Evolutionary conservation across 306 rosid species (phyloP).

Genomic region (Trichosanthes cucumerina): DNA sequence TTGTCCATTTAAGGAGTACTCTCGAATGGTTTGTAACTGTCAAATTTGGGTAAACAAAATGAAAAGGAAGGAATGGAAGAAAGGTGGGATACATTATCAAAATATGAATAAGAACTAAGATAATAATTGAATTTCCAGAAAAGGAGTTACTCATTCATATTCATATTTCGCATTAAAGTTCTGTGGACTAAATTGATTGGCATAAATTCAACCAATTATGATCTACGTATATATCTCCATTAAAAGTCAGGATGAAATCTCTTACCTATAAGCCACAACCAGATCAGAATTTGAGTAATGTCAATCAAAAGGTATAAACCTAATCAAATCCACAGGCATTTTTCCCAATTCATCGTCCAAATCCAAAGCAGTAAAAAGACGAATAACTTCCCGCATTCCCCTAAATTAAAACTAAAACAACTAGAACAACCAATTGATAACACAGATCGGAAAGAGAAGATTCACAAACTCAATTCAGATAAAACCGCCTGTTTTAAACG

Average conservation of each 20-base stretch:
- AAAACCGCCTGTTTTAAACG: background rate
- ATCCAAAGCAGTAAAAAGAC: background rate
- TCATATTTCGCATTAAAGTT: background rate
- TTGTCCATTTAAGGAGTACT: background rate
- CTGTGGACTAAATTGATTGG: background rate
- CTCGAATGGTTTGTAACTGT: background rate
- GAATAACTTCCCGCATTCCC: background rate
- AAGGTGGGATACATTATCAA: background rate
- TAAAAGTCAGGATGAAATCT: background rate
- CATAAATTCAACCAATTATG: background rate
- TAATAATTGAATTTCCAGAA: background rate
- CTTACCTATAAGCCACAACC: background rate
- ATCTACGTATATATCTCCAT: background rate
- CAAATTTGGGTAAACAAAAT: background rate
- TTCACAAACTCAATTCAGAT: background rate
- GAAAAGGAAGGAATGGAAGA: background rate
- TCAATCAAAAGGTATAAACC: background rate
- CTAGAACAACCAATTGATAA: background rate
- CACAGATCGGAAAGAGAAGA: slow-evolving; percentile 1
- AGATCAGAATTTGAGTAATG: background rate
- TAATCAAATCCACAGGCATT: background rate
- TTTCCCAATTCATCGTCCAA: background rate
- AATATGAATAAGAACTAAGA: background rate
- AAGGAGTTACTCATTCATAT: background rate
- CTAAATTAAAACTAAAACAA: background rate